Evolutionary conservation across 305 asterid genomes (phyloP), one percentile per base, ranked within the genome.

Genomic region (Fraxinus velutina): DNA sequence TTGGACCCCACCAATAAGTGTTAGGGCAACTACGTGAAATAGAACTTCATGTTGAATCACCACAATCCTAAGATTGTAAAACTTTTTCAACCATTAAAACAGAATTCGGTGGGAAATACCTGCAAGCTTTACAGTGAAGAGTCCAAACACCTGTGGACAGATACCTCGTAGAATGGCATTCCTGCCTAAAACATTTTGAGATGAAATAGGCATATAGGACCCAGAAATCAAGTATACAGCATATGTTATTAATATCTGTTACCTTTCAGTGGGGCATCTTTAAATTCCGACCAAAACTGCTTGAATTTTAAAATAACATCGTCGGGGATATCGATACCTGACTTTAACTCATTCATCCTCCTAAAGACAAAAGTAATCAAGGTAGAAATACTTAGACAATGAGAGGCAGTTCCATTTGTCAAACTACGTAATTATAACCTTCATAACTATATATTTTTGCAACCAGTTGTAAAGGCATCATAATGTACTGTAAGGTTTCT

Each of bases 111-210:
- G 60, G 64, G 47, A 3, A 36, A 21, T 89, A 95, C 99, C 99
- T 86, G 99, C 97, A 85, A 95, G 97, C 90, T 95, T 95, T 82
- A 95, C 99, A 29, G 98, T 92, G 85, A 95, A 95, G 86, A 95
- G 98, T 79, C 99, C 99, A 81, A 92, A 95, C 83, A 95, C 89
- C 91, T 95, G 99, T 4, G 99, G 98, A 83, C 99, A 95, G 84
- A 95, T 89, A 73, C 92, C 97, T 64, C 88, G 90, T 52, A 95
- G 95, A 88, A 95, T 92, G 44, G 94, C 97, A 86, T 95, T 95
- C 90, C 99, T 90, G 89, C 99, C 99, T 95, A 82, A 77, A 79
- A 57, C 30, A 85, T 78, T 78, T 34, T 9, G 77, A 84, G 60
- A 87, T 50, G 39, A 71, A 78, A 81, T 6, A 75, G 82, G 80